phyloP scores from a whole-genome alignment of 2,329 filamentous ascomycete species.

The Aureobasidium sp. region DNA sequence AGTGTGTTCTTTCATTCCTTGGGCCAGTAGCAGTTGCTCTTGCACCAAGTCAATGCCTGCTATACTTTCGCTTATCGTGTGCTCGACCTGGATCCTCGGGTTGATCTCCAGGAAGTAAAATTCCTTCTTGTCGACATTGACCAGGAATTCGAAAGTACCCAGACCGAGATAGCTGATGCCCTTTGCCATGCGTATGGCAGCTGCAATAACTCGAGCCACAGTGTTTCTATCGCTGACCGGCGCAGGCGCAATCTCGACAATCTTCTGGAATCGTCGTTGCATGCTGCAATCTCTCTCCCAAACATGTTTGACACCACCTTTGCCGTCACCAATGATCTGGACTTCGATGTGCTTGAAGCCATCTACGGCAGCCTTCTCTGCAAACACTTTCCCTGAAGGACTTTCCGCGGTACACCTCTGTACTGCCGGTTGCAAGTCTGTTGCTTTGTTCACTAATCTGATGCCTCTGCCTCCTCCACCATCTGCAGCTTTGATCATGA shows the following conservation, averaged over 20 bases:
- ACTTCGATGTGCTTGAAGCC: conserved; percentile 55
- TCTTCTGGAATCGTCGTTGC: conserved; percentile 52
- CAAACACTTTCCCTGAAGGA: conserved; percentile 48
- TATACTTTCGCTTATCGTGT: conserved; percentile 52
- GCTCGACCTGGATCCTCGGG: conserved; percentile 52
- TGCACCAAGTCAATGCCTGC: conserved; percentile 46
- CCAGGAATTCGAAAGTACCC: conserved; percentile 57
- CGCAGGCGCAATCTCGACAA: conserved; percentile 52
- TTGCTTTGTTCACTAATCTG: conserved; percentile 39
- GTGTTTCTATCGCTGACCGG: conserved; percentile 37
- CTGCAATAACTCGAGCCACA: conserved; percentile 42
- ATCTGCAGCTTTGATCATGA: conserved; percentile 58
- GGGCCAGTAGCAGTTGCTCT: conserved; percentile 45
- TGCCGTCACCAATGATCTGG: conserved; percentile 50
- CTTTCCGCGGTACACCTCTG: conserved; percentile 49
- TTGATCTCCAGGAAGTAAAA: conserved; percentile 55
- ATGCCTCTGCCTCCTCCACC: conserved; percentile 55
- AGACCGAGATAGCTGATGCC: conserved; percentile 45
- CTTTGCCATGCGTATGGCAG: conserved; percentile 45
- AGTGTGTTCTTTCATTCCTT: conserved; percentile 31
- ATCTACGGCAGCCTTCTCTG: conserved; percentile 53
- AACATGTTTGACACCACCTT: conserved; percentile 43
- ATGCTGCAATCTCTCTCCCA: conserved; percentile 55
- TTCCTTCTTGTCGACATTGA: conserved; percentile 39
- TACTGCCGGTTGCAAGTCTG: conserved; percentile 35